These are phyloP conservation scores for Barnettozyma salicaria DNA, from an alignment of 805 yeast species.

Conservation along the genomic window DNA sequence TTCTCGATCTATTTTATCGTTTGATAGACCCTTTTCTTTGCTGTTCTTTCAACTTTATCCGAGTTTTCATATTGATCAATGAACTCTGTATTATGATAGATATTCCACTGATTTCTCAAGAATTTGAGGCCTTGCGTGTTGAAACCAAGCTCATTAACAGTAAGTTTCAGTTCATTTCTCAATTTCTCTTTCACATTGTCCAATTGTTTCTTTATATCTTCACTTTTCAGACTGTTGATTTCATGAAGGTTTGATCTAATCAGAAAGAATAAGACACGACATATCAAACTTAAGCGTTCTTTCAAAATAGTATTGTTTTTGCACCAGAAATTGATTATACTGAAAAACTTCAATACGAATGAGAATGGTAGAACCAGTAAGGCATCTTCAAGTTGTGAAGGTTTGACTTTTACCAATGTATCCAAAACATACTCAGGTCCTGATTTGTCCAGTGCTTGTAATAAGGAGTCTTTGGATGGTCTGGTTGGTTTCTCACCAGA, in stretches of 20 bases:
- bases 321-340: conserved; percentile 74
- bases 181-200: conserved; percentile 56
- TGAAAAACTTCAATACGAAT: conserved; percentile 62
- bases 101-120: conserved; percentile 70
- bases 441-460: conserved; percentile 60
- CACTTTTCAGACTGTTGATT: conserved; percentile 63
- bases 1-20: conserved; percentile 27
- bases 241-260: conserved; percentile 73
- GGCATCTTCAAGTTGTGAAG: conserved; percentile 90
- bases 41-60: conserved; percentile 45
- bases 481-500: conserved; percentile 44
- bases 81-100: conserved; percentile 67
- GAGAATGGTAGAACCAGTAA: conserved; percentile 87
- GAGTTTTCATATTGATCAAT: conserved; percentile 59
- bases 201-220: conserved; percentile 55
- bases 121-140: conserved; percentile 79
- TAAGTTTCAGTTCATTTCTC: conserved; percentile 46
- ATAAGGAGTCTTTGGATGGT: conserved; percentile 66
- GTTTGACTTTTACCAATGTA: conserved; percentile 60
- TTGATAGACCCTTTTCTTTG: conserved; percentile 70
- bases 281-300: conserved; percentile 54
- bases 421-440: conserved; percentile 80
- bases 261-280: conserved; percentile 71
- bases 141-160: conserved; percentile 63
- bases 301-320: conserved; percentile 39